phyloP scores from a whole-genome alignment of 495 filamentous ascomycete species.

The Glarea lozoyensis region DNA sequence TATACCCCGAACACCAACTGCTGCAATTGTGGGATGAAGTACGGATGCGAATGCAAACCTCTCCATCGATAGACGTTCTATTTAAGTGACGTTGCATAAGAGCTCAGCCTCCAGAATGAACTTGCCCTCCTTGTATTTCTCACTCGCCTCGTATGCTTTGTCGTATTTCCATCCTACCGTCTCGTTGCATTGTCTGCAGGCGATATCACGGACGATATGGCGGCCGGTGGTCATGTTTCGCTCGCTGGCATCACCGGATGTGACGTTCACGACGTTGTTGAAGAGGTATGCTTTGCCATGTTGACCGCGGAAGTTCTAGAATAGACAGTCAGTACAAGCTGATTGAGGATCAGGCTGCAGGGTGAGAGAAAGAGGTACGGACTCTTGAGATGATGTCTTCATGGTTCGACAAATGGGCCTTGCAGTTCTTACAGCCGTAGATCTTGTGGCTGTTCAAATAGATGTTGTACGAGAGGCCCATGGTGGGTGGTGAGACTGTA shows the following conservation, averaged over 20 bases:
- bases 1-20: no score
- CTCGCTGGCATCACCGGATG: slow-evolving; percentile 68
- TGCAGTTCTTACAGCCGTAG: slow-evolving; percentile 93
- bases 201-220: slow-evolving; percentile 89
- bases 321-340: slow-evolving; percentile 2
- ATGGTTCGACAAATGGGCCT: slow-evolving; percentile 88
- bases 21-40: no score
- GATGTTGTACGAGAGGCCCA: slow-evolving; percentile 94
- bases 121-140: slow-evolving; percentile 99
- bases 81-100: slow-evolving; percentile 57
- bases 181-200: slow-evolving; percentile 79
- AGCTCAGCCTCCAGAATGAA: slow-evolving; percentile 94
- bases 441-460: slow-evolving; percentile 86
- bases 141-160: slow-evolving; percentile 79
- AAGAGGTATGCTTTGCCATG: slow-evolving; percentile 98
- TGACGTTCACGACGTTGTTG: slow-evolving; percentile 86
- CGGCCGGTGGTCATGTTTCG: slow-evolving; percentile 98
- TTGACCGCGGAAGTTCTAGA: slow-evolving; percentile 93
- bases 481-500: no score
- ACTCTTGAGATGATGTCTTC: slow-evolving; percentile 95
- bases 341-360: not conserved
- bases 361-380: slow-evolving; percentile 23
- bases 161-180: slow-evolving; percentile 99
- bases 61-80: no score
- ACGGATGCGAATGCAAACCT: no score